phyloP scores from a whole-genome alignment of 805 yeast genomes.

The Candida ipomoeae region DNA sequence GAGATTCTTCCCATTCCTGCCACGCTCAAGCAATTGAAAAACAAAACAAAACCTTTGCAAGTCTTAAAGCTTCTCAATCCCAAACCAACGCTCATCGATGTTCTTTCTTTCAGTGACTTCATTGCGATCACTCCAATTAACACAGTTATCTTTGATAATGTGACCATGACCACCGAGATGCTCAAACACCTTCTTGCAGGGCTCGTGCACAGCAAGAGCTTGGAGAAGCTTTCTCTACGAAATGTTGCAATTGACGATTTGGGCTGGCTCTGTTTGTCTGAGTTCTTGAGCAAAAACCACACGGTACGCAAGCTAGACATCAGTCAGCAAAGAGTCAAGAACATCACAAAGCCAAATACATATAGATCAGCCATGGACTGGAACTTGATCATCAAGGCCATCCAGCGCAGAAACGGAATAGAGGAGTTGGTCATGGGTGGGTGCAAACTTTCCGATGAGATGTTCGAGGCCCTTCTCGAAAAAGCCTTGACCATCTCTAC shows the following conservation, averaged over 20 bases:
- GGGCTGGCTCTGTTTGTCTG: conserved; percentile 52
- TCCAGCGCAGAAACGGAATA: conserved; percentile 47
- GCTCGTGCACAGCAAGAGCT: conserved; percentile 36
- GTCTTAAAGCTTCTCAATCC: conserved; percentile 56
- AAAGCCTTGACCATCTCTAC: conserved; percentile 42
- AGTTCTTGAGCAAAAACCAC: conserved; percentile 41
- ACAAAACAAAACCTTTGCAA: conserved; percentile 48
- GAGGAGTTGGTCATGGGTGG: conserved; percentile 59
- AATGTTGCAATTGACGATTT: conserved; percentile 50
- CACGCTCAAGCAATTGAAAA: conserved; percentile 49
- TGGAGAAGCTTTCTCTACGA: conserved; percentile 52
- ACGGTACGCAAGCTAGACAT: conserved; percentile 49
- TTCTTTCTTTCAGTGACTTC: conserved; percentile 54
- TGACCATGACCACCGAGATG: conserved; percentile 52
- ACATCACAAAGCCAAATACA: conserved; percentile 36
- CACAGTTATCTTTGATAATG: conserved; percentile 56
- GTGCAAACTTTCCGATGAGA: conserved; percentile 43
- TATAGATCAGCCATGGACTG: conserved; percentile 50
- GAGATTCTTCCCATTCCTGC: conserved; percentile 50
- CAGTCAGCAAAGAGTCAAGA: conserved; percentile 52
- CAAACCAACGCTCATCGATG: conserved; percentile 54
- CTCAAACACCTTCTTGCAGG: conserved; percentile 45
- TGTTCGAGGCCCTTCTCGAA: conserved; percentile 38
- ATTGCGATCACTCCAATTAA: conserved; percentile 52
- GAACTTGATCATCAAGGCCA: conserved; percentile 43